Base-by-base conservation (phyloP, 257 asterid genomes). In the Solanum etuberosum region DNA sequence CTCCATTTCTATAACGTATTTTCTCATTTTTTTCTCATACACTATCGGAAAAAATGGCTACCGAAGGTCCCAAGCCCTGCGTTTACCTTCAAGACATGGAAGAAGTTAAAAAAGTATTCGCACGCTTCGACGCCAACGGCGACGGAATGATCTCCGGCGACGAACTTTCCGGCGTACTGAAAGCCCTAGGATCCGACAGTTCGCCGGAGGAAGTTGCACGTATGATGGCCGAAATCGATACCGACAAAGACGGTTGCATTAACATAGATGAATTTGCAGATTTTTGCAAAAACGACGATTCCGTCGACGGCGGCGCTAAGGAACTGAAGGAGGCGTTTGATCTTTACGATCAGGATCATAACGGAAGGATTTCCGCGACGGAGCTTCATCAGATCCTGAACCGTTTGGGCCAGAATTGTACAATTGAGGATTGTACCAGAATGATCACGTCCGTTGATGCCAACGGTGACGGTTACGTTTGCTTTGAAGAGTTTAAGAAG, bases 191-290 rank as follows among this genome's bases (percentile, higher is more conserved):
- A 80, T 90, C 97, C 87, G 87, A 61, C 73, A 57, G 91, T 65
- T 90, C 98, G 25, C 86, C 84, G 15, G 96, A 92, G 2, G 98
- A 97, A 38, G 88, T 95, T 20, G 82, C 46, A 0, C 87, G 88
- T 4, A 93, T 94, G 97, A 94, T 97, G 98, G 84, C 38, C 14
- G 96, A 92, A 86, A 90, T 97, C 68, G 98, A 95, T 91, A 86
- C 98, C 81, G 98, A 97, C 83, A 90, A 92, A 84, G 98, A 97
- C 92, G 99, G 99, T 9, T 89, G 90, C 88, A 93, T 97, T 73
- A 95, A 88, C 76, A 87, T 94, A 34, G 67, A 93, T 46, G 98
- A 97, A 88, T 97, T 97, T 85, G 91, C 98, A 25, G 87, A 92
- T 27, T 94, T 97, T 89, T 93, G 94, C 90, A 88, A 78, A 57